Conservation (phyloP, 2,329 filamentous ascomycete species). For the Leptographium flavum region DNA sequence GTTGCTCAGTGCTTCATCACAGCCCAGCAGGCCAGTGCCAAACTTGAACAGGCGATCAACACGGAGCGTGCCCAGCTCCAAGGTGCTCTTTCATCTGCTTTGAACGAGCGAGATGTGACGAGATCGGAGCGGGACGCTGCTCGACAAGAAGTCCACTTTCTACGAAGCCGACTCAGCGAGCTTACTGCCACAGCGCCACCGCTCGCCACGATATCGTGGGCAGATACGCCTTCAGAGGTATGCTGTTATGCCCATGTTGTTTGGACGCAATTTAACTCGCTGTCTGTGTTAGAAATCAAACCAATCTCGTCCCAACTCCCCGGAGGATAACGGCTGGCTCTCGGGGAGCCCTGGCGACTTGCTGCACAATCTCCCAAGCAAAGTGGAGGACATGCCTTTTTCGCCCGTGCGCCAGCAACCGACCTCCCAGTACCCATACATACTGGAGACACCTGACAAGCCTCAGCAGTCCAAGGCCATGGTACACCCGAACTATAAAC, state of each 20-base stretch:
- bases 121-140: constrained; percentile 3
- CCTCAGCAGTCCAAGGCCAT: not conserved
- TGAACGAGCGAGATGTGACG: constrained; percentile 8
- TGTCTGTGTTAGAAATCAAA: not conserved
- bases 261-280: not conserved
- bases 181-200: not conserved
- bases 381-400: constrained; percentile 8
- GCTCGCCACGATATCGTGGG: not conserved
- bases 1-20: constrained; percentile 12
- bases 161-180: constrained; percentile 4
- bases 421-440: not conserved
- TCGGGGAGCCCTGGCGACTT: not conserved
- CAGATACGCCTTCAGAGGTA: not conserved
- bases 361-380: constrained; percentile 3
- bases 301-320: not conserved
- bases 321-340: not conserved
- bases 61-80: constrained; percentile 9
- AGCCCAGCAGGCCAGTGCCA: constrained; percentile 9
- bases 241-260: not conserved
- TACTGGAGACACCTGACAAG: not conserved
- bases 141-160: constrained; percentile 6
- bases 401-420: constrained; percentile 2
- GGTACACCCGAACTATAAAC: not conserved
- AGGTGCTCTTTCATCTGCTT: constrained; percentile 5
- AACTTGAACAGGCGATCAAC: constrained; percentile 7